Percentiles rank a stretch among this genome's conserved stretches.
Evolutionary conservation across 805 yeast genomes (phyloP).

Genomic region (Ogataea pini): DNA sequence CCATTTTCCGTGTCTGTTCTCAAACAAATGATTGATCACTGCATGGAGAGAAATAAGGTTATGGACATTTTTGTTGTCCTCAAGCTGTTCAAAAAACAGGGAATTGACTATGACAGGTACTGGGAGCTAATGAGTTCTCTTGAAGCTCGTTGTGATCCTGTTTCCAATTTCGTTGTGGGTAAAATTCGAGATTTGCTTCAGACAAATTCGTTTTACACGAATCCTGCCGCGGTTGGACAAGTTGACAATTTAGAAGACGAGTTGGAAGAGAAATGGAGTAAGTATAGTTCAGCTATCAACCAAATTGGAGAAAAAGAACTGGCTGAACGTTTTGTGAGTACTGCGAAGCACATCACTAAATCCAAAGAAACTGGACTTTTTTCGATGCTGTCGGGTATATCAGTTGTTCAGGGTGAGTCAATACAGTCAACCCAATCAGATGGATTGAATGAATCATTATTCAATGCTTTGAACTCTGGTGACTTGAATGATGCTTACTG

Average conservation of each 20-base stretch:
- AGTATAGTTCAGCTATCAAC: background rate
- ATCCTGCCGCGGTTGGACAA: too few species aligned
- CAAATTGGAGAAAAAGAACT: background rate
- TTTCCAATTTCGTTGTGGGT: background rate
- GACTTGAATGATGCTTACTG: background rate
- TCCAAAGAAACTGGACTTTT: background rate
- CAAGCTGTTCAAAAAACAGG: conserved; percentile 3
- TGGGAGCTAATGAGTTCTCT: conserved; percentile 2
- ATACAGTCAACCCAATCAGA: too few species aligned
- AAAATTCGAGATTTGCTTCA: conserved; percentile 1
- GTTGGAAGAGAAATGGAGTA: background rate
- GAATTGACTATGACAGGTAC: background rate
- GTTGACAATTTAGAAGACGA: background rate
- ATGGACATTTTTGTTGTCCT: background rate
- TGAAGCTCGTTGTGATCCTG: background rate
- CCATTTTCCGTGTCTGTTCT: background rate
- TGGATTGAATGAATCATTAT: background rate
- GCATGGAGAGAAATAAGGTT: background rate
- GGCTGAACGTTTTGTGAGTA: background rate
- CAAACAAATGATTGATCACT: background rate
- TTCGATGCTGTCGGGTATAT: background rate
- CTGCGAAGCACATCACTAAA: background rate
- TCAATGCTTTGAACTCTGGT: background rate
- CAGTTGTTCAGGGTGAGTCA: background rate
- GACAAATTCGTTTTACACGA: background rate